A percentile compares a stretch with the other conserved stretches of the same genome.
phyloP scores from a whole-genome alignment of 202 grass and related monocot genomes.

The Miscanthus sacchariflorus region DNA sequence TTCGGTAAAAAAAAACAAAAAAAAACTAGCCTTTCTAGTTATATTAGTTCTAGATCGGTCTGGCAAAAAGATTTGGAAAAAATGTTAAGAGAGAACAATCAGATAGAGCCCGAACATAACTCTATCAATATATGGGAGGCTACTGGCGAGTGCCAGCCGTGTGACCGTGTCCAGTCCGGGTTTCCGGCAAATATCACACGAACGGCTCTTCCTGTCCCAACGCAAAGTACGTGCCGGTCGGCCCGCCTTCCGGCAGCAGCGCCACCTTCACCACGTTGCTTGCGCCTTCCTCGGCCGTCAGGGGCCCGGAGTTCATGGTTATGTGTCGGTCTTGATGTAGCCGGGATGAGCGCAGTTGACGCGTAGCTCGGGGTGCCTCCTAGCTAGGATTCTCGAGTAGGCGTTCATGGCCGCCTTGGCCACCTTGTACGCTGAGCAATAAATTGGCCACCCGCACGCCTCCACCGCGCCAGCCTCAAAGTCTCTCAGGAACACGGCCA shows the following conservation, averaged over 20 bases:
- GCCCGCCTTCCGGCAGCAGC: neutral
- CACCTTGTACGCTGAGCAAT: neutral
- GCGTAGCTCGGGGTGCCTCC: neutral
- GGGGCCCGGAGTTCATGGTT: neutral
- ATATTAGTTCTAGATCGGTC: too few relatives aligned
- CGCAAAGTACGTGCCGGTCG: neutral
- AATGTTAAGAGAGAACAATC: too few relatives aligned
- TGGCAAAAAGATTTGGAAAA: too few relatives aligned
- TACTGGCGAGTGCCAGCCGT: too few relatives aligned
- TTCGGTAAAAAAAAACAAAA: too few relatives aligned
- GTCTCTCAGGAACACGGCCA: neutral
- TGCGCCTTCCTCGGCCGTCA: neutral
- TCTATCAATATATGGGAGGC: too few relatives aligned
- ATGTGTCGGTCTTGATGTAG: neutral
- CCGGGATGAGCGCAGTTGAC: neutral
- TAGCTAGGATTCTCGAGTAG: neutral
- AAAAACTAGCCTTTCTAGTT: too few relatives aligned
- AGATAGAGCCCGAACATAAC: too few relatives aligned
- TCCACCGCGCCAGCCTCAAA: neutral
- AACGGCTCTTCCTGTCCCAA: neutral
- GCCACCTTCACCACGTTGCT: neutral
- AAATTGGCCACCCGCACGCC: neutral
- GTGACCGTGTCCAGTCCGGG: too few relatives aligned
- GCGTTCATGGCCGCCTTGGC: neutral
- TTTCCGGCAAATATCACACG: neutral